A percentile compares a stretch with the other conserved stretches of the same genome.
Conservation (phyloP, 352 stramenopile genomes). For the Globisporangium spiculum region DNA sequence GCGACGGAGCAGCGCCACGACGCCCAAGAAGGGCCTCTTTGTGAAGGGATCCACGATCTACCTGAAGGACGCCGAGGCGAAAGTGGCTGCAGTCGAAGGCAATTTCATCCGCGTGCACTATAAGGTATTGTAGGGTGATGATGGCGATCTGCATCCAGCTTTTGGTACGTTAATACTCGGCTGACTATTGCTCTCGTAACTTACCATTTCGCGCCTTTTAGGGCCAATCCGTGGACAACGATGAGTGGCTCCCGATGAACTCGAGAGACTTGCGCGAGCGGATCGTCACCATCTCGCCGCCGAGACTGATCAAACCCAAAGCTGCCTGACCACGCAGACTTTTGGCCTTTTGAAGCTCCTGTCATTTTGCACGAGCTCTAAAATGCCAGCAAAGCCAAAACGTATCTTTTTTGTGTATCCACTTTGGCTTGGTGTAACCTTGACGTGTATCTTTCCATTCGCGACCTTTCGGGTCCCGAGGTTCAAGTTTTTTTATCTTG, state of each 20-base stretch:
- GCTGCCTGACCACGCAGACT: neutral
- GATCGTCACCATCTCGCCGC: constrained; percentile 40
- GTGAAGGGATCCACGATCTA: constrained; percentile 65
- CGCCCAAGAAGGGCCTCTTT: constrained; percentile 40
- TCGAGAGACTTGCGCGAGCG: constrained; percentile 43
- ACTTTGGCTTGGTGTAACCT: neutral
- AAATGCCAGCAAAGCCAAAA: neutral
- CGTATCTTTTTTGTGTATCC: neutral
- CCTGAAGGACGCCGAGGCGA: constrained; percentile 64
- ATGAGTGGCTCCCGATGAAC: constrained; percentile 66
- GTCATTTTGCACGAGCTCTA: too few species aligned
- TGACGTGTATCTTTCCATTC: neutral
- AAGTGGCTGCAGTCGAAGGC: constrained; percentile 63
- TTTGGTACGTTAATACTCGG: too few species aligned
- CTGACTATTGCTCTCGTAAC: neutral
- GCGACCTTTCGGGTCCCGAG: neutral
- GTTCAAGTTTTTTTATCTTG: too few species aligned
- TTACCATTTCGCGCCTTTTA: constrained; percentile 10
- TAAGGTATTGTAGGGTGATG: constrained; percentile 37
- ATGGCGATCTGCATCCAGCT: neutral
- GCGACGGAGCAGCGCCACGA: constrained; percentile 20
- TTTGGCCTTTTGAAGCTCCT: too few species aligned
- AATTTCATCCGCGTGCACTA: constrained; percentile 79
- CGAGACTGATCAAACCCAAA: constrained; percentile 19
- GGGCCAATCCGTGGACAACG: constrained; percentile 59